phyloP scores from a whole-genome alignment of 2,329 filamentous ascomycete genomes.

The Cryphonectria parasitica region DNA sequence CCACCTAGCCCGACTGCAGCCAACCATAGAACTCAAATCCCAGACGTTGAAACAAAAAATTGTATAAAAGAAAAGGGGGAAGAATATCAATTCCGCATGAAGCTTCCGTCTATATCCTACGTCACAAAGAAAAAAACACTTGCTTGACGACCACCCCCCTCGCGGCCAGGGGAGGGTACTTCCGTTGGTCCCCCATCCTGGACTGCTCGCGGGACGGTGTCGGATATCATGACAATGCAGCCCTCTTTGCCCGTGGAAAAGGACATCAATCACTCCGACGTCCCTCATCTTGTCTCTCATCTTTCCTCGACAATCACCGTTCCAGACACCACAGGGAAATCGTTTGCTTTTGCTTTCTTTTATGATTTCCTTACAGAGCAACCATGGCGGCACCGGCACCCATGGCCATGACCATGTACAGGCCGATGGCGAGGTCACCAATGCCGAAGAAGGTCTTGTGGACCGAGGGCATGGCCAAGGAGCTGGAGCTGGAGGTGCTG shows the following conservation, averaged over 20 bases:
- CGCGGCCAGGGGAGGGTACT: slow-evolving; percentile 9
- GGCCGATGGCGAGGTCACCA: slow-evolving; percentile 52
- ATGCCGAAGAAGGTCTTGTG: slow-evolving; percentile 47
- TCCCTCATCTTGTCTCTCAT: neutral
- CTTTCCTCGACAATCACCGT: neutral
- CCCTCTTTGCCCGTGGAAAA: slow-evolving; percentile 8
- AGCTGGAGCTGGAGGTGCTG: slow-evolving; percentile 38
- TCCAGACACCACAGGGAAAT: neutral
- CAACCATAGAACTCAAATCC: neutral
- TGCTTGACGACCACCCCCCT: slow-evolving; percentile 25
- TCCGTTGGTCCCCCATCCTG: neutral
- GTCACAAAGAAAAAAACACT: slow-evolving; percentile 26
- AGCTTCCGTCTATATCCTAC: slow-evolving; percentile 26
- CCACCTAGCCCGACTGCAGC: neutral
- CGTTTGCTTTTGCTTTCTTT: neutral
- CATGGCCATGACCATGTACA: slow-evolving; percentile 57
- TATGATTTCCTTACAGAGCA: slow-evolving; percentile 49
- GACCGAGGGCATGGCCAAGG: slow-evolving; percentile 42
- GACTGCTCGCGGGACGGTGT: slow-evolving; percentile 19
- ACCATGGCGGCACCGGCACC: slow-evolving; percentile 58
- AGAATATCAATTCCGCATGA: slow-evolving; percentile 26
- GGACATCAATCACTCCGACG: neutral
- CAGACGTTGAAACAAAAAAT: slow-evolving; percentile 1
- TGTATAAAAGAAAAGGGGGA: neutral
- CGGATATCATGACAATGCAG: slow-evolving; percentile 30